Evolutionary conservation across 352 stramenopile genomes (phyloP), one percentile per base, ranked within the genome.

Genomic region (Globisporangium nunn): DNA sequence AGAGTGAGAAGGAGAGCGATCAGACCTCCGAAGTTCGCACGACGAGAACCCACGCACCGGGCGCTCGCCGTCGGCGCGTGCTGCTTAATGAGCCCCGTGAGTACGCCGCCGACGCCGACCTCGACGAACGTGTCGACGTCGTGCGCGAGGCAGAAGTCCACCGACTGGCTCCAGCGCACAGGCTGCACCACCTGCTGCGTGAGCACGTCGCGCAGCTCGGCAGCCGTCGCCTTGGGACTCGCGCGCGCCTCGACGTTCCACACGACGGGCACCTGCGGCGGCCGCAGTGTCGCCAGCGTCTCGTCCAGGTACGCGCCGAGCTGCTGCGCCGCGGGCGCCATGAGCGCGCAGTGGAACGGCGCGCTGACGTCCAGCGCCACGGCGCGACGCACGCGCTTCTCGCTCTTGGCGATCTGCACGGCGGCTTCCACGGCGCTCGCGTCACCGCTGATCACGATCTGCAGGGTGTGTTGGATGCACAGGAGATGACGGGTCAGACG

Each of bases 321-420:
- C 30, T 82, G 71, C 30, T 65, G 7, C 1, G 74, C 75, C 0
- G 83, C 83, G 2, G 78, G 79, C 53, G 71, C 71, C 86, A 96
- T 96, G 29, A 93, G 53, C 28, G 64, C 66, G 54, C 82, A 91
- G 55, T 96, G 86, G 64, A 96, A 96, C 5, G 86, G 84, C 54
- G 86, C 86, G 48, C 80, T 91, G 52, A 96, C 86, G 50, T 89
- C 74, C 47, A 96, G 62, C 41, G 76, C 50, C 56, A 91, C 70
- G 0, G 84, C 77, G 58, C 86, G 80, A 17, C 83, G 72, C 39
- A 88, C 84, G 61, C 77, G 81, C 61, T 85, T 86, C 54, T 80
- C 66, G 44, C 52, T 70, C 70, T 88, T 93, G 12, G 83, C 82
- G 31, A 81, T 66, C 23, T 55, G 54, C 29, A 88, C 76, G 0